These are phyloP conservation scores for Ogataea salicorniae DNA, from an alignment of 805 yeast genomes.

Conservation along the genomic window DNA sequence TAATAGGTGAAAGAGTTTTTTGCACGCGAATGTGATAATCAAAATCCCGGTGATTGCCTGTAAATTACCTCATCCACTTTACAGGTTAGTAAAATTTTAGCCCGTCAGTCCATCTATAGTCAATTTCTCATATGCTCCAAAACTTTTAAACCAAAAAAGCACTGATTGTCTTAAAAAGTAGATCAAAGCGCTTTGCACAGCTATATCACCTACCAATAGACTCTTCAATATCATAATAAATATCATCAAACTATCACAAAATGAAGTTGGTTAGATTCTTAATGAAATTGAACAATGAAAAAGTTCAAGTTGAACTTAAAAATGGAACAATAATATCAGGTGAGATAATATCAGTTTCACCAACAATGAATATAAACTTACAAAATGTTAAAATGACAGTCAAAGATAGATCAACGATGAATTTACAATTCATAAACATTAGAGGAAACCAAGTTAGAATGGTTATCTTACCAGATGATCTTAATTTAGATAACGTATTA, in stretches of 20 bases:
- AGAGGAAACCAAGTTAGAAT: constrained; percentile 88
- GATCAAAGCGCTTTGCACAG: too few species aligned
- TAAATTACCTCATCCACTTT: too few species aligned
- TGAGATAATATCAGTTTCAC: constrained; percentile 76
- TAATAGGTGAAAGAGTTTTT: too few species aligned
- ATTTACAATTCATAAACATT: constrained; percentile 72
- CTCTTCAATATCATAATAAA: neutral
- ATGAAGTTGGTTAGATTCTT: constrained; percentile 74
- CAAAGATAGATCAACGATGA: constrained; percentile 61
- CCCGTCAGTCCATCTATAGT: too few species aligned
- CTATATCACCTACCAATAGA: neutral
- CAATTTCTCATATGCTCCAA: too few species aligned
- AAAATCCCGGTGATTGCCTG: too few species aligned
- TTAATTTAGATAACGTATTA: constrained; percentile 63
- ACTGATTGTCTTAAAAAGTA: too few species aligned
- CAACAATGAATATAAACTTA: constrained; percentile 83
- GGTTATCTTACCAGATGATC: constrained; percentile 77
- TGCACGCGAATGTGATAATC: too few species aligned
- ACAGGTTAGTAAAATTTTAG: too few species aligned
- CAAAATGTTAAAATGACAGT: constrained; percentile 77
- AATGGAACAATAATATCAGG: constrained; percentile 88
- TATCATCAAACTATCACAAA: neutral
- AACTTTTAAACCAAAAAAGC: too few species aligned
- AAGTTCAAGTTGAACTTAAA: constrained; percentile 85
- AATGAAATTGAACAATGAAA: constrained; percentile 80